Conservation (phyloP, 192 early-diverging fungal genomes). For the Coemansia sp. region DNA sequence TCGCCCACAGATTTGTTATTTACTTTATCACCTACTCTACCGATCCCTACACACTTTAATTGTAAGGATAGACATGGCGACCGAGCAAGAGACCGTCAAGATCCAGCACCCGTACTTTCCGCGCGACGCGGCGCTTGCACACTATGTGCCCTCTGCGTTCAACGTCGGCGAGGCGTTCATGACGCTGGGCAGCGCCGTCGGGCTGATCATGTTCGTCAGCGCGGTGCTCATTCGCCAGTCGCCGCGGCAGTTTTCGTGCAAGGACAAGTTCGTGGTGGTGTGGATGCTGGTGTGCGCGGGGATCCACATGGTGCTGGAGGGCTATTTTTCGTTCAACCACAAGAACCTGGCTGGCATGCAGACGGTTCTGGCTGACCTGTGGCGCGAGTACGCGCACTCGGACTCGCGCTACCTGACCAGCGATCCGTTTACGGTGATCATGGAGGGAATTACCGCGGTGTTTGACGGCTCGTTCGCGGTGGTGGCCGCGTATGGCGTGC, state of each 20-base stretch:
- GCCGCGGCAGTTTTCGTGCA: conserved; percentile 15
- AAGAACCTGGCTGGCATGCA: conserved; percentile 62
- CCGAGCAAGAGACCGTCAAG: neutral
- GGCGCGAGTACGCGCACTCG: conserved; percentile 86
- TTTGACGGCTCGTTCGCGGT: conserved; percentile 61
- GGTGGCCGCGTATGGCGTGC: conserved; percentile 55
- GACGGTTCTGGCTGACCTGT: conserved; percentile 66
- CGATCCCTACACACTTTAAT: neutral
- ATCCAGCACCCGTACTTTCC: conserved; percentile 45
- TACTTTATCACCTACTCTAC: neutral
- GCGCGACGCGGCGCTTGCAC: conserved; percentile 24
- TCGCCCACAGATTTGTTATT: too few relatives aligned
- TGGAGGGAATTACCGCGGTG: conserved; percentile 87
- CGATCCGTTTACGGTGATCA: conserved; percentile 76
- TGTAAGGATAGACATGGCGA: neutral
- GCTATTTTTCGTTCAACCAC: conserved; percentile 76
- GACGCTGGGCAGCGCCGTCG: conserved; percentile 28
- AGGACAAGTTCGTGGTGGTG: conserved; percentile 57
- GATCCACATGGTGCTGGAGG: conserved; percentile 82
- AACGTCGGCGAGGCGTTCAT: conserved; percentile 27
- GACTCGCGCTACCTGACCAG: conserved; percentile 85
- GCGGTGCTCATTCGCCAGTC: conserved; percentile 21
- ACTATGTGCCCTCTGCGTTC: conserved; percentile 41
- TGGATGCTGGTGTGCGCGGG: conserved; percentile 83
- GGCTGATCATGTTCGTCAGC: conserved; percentile 10